phyloP scores from a whole-genome alignment of 257 asterid species.

The Pogostemon cablin region DNA sequence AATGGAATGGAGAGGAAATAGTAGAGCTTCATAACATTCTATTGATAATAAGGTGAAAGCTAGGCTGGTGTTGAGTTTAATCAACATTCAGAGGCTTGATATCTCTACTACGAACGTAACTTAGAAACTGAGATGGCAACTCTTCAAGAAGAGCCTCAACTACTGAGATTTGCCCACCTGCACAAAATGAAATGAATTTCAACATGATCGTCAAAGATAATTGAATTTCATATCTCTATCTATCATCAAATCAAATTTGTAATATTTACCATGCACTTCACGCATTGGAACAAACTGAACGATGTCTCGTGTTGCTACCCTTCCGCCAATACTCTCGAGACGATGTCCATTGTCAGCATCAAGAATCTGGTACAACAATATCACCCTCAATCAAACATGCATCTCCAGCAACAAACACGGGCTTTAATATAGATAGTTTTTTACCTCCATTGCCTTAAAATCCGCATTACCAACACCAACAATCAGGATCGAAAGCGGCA shows the following conservation, averaged over 20 bases:
- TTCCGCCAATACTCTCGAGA: constrained; percentile 66
- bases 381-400: neutral
- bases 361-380: constrained; percentile 46
- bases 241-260: neutral
- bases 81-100: constrained; percentile 54
- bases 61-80: neutral
- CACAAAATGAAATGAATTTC: neutral
- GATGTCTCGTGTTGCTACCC: constrained; percentile 79
- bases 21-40: no score
- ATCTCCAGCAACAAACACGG: no score
- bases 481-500: constrained; percentile 76
- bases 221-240: neutral
- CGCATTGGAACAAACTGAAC: constrained; percentile 93
- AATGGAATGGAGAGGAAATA: no score
- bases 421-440: neutral
- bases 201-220: neutral
- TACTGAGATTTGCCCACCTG: constrained; percentile 65
- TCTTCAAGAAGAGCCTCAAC: constrained; percentile 77
- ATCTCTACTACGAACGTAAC: constrained; percentile 70
- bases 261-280: constrained; percentile 61
- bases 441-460: constrained; percentile 77
- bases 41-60: neutral
- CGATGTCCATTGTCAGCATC: constrained; percentile 78
- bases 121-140: constrained; percentile 73
- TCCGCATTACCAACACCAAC: constrained; percentile 87